phyloP scores from a whole-genome alignment of 495 filamentous ascomycete genomes.

The Podospora bellae-mahoneyi region DNA sequence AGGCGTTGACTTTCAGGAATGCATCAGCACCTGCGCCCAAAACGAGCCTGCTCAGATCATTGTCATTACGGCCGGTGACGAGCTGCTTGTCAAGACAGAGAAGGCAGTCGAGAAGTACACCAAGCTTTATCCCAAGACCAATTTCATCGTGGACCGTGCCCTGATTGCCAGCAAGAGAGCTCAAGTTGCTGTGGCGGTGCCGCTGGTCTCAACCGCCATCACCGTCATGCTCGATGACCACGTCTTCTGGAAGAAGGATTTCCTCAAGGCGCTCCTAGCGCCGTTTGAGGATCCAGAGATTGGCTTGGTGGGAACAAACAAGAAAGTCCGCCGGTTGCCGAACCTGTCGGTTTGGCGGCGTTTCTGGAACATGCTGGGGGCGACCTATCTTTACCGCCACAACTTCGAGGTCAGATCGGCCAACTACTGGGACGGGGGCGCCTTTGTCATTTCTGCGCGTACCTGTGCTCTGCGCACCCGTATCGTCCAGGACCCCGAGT shows the following conservation, averaged over 20 bases:
- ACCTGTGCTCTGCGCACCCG: conserved; percentile 48
- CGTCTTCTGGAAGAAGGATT: conserved; percentile 49
- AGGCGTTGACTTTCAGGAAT: conserved; percentile 34
- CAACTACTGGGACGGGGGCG: conserved; percentile 54
- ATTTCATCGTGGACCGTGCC: conserved; percentile 24
- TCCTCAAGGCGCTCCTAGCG: conserved; percentile 45
- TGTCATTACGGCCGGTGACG: conserved; percentile 35
- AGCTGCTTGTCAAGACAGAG: conserved; percentile 17
- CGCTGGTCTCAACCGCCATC: conserved; percentile 43
- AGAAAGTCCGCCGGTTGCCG: conserved; percentile 40
- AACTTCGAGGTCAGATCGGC: conserved; percentile 56
- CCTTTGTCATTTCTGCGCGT: conserved; percentile 54
- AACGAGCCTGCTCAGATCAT: conserved; percentile 38
- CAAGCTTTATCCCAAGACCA: conserved; percentile 12
- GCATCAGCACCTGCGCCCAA: conserved; percentile 29
- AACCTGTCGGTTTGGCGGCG: conserved; percentile 29
- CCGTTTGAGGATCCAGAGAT: conserved; percentile 52
- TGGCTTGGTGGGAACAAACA: conserved; percentile 54
- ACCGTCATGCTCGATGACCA: conserved; percentile 53
- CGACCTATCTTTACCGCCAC: conserved; percentile 53
- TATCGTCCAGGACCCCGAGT: conserved; percentile 46
- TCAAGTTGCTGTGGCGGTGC: conserved; percentile 46
- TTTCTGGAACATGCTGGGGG: conserved; percentile 53
- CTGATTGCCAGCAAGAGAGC: conserved; percentile 45
- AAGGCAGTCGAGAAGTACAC: conserved; percentile 13